Base-by-base conservation (phyloP, 768 basidiomycete genomes). In the Amanita inopinata region DNA sequence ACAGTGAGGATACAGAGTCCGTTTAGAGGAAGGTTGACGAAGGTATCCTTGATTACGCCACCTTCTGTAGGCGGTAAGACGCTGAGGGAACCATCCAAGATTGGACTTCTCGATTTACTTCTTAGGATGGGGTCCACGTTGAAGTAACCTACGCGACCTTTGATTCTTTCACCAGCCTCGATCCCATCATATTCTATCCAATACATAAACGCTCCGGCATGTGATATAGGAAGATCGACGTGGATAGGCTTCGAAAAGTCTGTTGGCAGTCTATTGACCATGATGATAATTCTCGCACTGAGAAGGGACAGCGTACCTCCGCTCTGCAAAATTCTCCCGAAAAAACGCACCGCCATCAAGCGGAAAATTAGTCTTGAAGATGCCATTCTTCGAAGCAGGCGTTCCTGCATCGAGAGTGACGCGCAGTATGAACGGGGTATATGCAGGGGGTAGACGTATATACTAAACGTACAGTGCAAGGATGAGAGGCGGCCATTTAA, bases 291-390 rank as follows among this genome's bases (percentile, higher is more conserved):
- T 28, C n/a, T n/a, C n/a, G n/a, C n/a, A n/a, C 36, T 5, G 33
- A 10, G 46, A 45, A 45, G 39, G 37, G 42, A 11, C 32, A 28
- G 63, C 84, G 55, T 61, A 91, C 94, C 64, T 80, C 56, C 87
- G 71, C 59, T 90, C 72, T 2, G 78, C 68, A 57, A 84, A 88
- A 37, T 63, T 71, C 47, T 81, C 77, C 20, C 96, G 74, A 32
- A 76, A 74, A 58, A 97, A 98, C 14, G 59, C 63, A 24, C 91
- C 90, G 3, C 93, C 94, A 51, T 98, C 87, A 4, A 99, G 72
- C 1, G 96, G 96, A 54, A 98, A 97, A 59, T 98, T 97, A 45
- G 92, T 94, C 66, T 83, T 90, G 61, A 99, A 86, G 1, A 91
- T 74, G 39, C 92, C 96, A 53, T 93, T 88, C 54, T 78, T 81